Conservation (phyloP, 2,329 filamentous ascomycete species). For the Didymosphaeria variabile region DNA sequence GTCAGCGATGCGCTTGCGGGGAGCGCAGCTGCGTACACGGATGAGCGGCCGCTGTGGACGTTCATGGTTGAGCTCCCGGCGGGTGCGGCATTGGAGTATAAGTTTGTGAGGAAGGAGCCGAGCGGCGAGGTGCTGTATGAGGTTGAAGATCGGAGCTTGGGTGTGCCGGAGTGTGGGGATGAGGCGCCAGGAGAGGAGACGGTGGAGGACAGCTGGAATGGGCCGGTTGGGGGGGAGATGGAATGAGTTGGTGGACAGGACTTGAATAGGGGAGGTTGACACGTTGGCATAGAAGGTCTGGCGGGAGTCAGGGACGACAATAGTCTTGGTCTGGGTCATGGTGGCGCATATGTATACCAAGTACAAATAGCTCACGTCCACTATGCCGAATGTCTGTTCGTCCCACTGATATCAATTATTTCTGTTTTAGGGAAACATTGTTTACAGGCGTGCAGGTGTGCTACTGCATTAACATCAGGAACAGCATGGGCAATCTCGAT, state of each 20-base stretch:
- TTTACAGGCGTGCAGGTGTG: no score
- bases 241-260: not conserved
- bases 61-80: conserved; percentile 49
- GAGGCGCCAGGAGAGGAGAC: conserved; percentile 4
- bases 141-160: conserved; percentile 51
- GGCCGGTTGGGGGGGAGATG: not conserved
- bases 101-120: conserved; percentile 54
- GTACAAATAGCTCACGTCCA: no score
- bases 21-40: conserved; percentile 51
- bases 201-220: conserved; percentile 16
- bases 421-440: no score
- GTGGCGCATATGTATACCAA: no score
- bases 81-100: conserved; percentile 49
- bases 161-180: conserved; percentile 39
- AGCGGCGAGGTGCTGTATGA: conserved; percentile 56
- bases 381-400: no score
- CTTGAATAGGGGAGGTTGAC: not conserved
- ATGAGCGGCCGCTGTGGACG: conserved; percentile 54
- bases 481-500: no score
- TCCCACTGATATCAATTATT: no score
- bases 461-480: no score
- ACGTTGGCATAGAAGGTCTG: no score
- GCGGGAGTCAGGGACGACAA: no score
- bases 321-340: no score
- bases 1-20: conserved; percentile 48